Evolutionary conservation across 305 asterid species (phyloP).

Genomic region (Solanum hybrid): DNA sequence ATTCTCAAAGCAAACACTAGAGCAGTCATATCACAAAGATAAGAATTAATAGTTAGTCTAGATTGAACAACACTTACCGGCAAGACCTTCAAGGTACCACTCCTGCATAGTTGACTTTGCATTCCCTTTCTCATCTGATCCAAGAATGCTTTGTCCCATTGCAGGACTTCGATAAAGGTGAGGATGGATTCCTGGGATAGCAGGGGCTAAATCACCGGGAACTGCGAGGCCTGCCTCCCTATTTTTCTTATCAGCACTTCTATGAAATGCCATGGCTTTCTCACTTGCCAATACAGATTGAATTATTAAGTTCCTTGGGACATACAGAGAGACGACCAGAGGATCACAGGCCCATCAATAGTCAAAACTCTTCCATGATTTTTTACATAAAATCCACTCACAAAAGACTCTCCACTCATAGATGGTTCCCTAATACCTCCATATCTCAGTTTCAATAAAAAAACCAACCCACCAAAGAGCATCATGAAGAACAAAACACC

Average conservation of each 20-base stretch:
- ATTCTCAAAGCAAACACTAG: not conserved
- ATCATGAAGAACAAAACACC: not conserved
- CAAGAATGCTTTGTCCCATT: constrained; percentile 42
- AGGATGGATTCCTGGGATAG: constrained; percentile 46
- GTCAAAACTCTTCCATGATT: constrained; percentile 61
- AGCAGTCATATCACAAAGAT: no score
- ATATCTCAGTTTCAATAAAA: constrained; percentile 59
- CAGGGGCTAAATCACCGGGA: constrained; percentile 46
- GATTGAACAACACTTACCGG: not conserved
- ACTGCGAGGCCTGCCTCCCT: constrained; percentile 57
- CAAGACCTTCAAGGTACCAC: not conserved
- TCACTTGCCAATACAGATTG: constrained; percentile 87
- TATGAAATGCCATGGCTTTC: constrained; percentile 68
- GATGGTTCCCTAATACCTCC: constrained; percentile 34
- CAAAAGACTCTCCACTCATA: not conserved
- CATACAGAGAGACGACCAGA: constrained; percentile 67
- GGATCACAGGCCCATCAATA: constrained; percentile 50
- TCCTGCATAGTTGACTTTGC: constrained; percentile 61
- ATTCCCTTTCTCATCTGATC: constrained; percentile 39
- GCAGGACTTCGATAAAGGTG: constrained; percentile 26
- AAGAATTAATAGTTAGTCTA: not conserved
- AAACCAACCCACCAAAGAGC: constrained; percentile 57
- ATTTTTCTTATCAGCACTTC: constrained; percentile 20
- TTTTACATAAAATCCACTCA: not conserved
- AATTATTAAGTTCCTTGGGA: constrained; percentile 71